Evolutionary conservation across 2,329 filamentous ascomycete genomes (phyloP), one percentile per base, ranked within the genome.

Genomic region (Pseudogymnoascus sp.): DNA sequence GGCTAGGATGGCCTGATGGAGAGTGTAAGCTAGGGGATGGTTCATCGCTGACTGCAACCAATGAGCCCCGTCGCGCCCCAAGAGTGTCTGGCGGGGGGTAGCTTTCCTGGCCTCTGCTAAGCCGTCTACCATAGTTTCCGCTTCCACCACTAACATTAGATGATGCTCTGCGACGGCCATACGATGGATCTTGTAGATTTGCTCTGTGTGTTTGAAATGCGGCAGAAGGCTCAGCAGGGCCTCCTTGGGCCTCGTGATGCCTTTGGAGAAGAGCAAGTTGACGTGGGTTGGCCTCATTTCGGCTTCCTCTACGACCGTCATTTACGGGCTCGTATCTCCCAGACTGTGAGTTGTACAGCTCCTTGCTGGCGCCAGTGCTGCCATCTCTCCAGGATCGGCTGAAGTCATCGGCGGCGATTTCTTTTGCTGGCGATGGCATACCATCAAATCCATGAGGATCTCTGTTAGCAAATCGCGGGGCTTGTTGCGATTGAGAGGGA

Each of bases 401-500:
- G 70, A 97, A 97, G 66, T 96, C 93, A 72, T 97, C 94, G 0
- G 92, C 89, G 5, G 91, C 90, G 65, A 97, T 96, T 71, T 97
- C 92, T 70, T 91, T 90, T 0, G 88, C 81, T 18, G 78, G 78
- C 15, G 78, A 79, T 15, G 77, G 76, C 66, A 78, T 76, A 60
- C 76, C 76, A 64, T 86, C 85, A 62, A 80, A 78, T 5, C 78
- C 76, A 60, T 82, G 79, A 9, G 77, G 72, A 65, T 90, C 86
- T 68, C 78, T 80, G 20, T 77, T 74, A 62, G 80, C 74, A 64
- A 79, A 79, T 28, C 83, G 81, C 66, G 76, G 70, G 53, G 71
- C 73, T 41, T 73, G 74, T 62, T 77, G 74, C 53, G 78, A 65
- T 14, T 63, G 59, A 58, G 68, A 66, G 6, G 79, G 75, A 38